Conservation (phyloP, 2,329 filamentous ascomycete species). For the Aureobasidium sp. region DNA sequence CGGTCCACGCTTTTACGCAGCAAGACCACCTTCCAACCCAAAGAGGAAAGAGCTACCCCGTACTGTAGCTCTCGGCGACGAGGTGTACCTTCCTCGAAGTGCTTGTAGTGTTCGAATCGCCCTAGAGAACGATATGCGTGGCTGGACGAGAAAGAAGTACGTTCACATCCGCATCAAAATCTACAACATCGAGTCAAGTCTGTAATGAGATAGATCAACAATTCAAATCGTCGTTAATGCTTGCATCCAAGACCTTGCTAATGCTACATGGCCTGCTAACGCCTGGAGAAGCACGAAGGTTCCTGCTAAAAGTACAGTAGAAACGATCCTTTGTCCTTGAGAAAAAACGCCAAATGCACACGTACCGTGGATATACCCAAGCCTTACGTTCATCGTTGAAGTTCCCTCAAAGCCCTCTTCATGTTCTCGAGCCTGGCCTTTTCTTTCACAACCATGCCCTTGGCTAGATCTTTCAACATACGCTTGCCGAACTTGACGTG, state of each 20-base stretch:
- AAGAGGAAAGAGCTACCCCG: background rate
- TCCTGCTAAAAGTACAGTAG: background rate
- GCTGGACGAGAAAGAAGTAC: background rate
- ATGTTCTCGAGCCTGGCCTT: conserved; percentile 71
- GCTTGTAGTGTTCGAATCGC: background rate
- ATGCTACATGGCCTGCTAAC: conserved; percentile 1
- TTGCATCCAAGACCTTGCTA: background rate
- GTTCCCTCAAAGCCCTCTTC: conserved; percentile 63
- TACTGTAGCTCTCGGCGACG: background rate
- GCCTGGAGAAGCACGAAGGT: background rate
- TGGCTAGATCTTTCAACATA: conserved; percentile 68
- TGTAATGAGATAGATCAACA: background rate
- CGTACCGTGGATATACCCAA: background rate
- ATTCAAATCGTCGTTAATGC: background rate
- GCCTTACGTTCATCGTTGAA: conserved; percentile 16
- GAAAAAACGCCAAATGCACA: background rate
- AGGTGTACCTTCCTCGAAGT: background rate
- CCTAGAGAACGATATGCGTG: background rate
- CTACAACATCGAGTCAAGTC: background rate
- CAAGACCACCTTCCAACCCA: background rate
- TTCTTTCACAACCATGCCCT: conserved; percentile 71
- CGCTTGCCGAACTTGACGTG: conserved; percentile 67
- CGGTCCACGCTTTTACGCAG: background rate
- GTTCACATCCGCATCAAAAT: background rate
- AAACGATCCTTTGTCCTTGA: background rate